Percentiles rank a stretch among this genome's conserved stretches.
phyloP scores from a whole-genome alignment of 805 yeast species.

The Hanseniaspora clermontiae region DNA sequence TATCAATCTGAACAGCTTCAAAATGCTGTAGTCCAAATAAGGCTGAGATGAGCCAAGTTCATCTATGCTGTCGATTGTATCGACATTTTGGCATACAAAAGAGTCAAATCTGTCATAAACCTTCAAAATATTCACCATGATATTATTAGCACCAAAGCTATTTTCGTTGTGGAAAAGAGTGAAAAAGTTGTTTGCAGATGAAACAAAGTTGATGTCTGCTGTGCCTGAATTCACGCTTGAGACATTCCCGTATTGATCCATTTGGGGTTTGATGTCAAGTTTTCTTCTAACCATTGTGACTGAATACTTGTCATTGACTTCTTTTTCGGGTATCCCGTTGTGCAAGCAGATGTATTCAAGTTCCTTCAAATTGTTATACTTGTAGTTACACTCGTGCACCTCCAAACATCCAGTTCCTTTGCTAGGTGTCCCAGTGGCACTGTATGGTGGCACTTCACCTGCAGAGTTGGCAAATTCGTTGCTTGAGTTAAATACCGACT shows the following conservation, averaged over 20 bases:
- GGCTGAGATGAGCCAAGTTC: background rate
- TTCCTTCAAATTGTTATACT: constrained; percentile 4
- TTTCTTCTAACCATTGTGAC: constrained; percentile 11
- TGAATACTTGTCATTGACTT: constrained; percentile 5
- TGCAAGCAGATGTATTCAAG: constrained; percentile 12
- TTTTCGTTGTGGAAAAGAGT: constrained; percentile 7
- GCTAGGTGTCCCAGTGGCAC: background rate
- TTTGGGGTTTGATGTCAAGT: background rate
- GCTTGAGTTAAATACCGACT: constrained; percentile 10
- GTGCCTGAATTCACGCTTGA: background rate
- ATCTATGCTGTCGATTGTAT: background rate
- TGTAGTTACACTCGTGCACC: constrained; percentile 7
- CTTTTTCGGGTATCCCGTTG: background rate
- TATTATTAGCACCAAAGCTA: constrained; percentile 1
- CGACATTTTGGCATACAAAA: constrained; percentile 6
- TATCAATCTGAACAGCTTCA: constrained; percentile 9
- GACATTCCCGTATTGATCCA: constrained; percentile 12
- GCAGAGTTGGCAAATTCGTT: constrained; percentile 11
- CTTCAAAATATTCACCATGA: constrained; percentile 10
- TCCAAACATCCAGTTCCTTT: constrained; percentile 1
- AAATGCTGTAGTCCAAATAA: constrained; percentile 9
- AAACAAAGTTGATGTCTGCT: background rate
- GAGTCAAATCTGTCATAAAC: constrained; percentile 12
- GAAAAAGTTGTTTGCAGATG: constrained; percentile 9
- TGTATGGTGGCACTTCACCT: constrained; percentile 11